Evolutionary conservation across 2,329 filamentous ascomycete species (phyloP), one percentile per base, ranked within the genome.

Genomic region (Calonectria pteridis): DNA sequence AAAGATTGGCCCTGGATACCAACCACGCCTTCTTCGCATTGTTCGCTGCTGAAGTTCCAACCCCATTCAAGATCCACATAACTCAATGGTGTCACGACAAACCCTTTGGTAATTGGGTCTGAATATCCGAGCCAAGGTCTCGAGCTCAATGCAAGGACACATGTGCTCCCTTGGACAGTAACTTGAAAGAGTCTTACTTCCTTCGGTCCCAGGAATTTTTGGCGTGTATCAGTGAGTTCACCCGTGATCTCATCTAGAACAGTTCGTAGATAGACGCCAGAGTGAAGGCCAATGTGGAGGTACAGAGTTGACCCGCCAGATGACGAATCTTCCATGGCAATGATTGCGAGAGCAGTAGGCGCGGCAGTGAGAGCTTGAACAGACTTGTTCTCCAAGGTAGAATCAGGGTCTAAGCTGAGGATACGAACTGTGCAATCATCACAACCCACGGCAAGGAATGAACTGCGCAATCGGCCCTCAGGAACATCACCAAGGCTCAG

Each of bases 391-490:
- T 98, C 95, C 14, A 99, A 87, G 0, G 95, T 98, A 3, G 94
- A 94, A 77, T 98, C 96, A 0, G 95, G 95, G 80, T 97, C 95
- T 35, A 98, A 87, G 81, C 95, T 98, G 69, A 98, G 90, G 67
- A 99, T 95, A 67, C 97, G 94, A 67, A 99, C 97, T 0, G 97
- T 98, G 73, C 95, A 95, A 84, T 99, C 97, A 80, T 98, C 97
- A 82, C 96, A 98, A 7, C 97, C 97, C 55, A 99, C 96, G 53
- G 97, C 97, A 67, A 98, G 89, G 86, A 97, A 99, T 1, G 95
- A 95, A 83, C 96, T 98, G 82, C 97, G 91, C 51, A 96, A 88
- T 63, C 95, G 93, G 33, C 97, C 97, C 84, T 97, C 94, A 0
- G 97, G 96, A 18, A 98, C 95, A 67, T 97, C 94, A 3, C 96